Conservation (phyloP, 768 basidiomycete species). For the Auricularia sp. region DNA sequence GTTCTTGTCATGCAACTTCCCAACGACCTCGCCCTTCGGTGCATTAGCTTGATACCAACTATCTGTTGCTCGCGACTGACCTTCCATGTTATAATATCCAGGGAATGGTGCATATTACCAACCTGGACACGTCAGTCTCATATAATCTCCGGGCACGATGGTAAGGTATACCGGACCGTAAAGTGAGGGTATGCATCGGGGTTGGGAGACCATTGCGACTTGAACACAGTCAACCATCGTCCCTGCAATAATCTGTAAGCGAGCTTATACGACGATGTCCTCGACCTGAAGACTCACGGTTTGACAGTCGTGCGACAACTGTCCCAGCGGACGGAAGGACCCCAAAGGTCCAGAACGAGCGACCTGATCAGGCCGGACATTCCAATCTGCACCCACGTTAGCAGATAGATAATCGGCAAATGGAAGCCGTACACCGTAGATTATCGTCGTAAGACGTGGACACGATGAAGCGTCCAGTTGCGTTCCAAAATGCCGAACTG, state of each 20-base stretch:
- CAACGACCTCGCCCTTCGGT: slow-evolving; percentile 58
- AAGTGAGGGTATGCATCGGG: slow-evolving; percentile 77
- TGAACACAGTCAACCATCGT: slow-evolving; percentile 69
- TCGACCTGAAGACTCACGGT: slow-evolving; percentile 39
- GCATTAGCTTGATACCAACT: background rate
- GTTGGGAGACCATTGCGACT: slow-evolving; percentile 71
- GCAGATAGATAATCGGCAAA: background rate
- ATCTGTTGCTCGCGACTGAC: slow-evolving; percentile 23
- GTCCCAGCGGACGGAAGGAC: slow-evolving; percentile 52
- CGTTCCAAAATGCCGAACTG: slow-evolving; percentile 81
- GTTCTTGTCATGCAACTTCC: slow-evolving; percentile 46
- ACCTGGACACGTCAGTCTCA: slow-evolving; percentile 33
- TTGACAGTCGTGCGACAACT: slow-evolving; percentile 66
- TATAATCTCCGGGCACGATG: background rate
- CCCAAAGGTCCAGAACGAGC: slow-evolving; percentile 38
- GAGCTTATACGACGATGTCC: background rate
- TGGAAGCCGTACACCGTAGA: slow-evolving; percentile 45
- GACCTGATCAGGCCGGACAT: slow-evolving; percentile 46
- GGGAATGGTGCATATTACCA: slow-evolving; percentile 68
- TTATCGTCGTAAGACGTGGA: slow-evolving; percentile 81
- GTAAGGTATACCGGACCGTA: slow-evolving; percentile 40
- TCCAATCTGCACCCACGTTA: slow-evolving; percentile 54
- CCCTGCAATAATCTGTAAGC: slow-evolving; percentile 36
- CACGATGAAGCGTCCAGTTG: slow-evolving; percentile 65
- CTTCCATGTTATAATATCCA: slow-evolving; percentile 68